Conservation (phyloP, 331 rosid genomes). For the Arachis monticola region DNA sequence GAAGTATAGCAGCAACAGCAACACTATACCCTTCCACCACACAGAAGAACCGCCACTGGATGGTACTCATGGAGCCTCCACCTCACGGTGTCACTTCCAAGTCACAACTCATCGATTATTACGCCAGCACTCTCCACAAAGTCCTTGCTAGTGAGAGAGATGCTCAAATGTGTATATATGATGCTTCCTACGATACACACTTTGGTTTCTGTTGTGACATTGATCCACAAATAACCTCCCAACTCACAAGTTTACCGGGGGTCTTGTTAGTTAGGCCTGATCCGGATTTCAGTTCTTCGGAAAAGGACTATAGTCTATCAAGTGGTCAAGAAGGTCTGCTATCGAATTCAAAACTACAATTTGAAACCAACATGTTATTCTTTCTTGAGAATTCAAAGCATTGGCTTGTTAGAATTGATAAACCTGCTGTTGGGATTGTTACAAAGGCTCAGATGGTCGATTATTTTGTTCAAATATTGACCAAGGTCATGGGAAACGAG, state of each 20-base stretch:
- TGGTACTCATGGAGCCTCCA: slow-evolving; percentile 72
- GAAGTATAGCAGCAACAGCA: slow-evolving; percentile 15
- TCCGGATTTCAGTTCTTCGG: slow-evolving; percentile 50
- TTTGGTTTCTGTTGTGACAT: slow-evolving; percentile 78
- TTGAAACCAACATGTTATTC: slow-evolving; percentile 59
- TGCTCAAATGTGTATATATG: slow-evolving; percentile 82
- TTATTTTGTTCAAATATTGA: slow-evolving; percentile 39
- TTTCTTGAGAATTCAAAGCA: slow-evolving; percentile 58
- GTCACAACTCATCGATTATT: slow-evolving; percentile 58
- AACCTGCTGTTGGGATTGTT: slow-evolving; percentile 79
- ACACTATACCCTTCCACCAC: slow-evolving; percentile 47
- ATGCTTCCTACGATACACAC: slow-evolving; percentile 68
- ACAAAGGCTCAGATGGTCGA: slow-evolving; percentile 94
- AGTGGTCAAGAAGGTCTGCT: slow-evolving; percentile 21
- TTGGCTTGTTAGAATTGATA: slow-evolving; percentile 84
- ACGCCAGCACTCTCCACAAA: slow-evolving; percentile 54
- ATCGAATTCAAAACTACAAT: slow-evolving; percentile 40
- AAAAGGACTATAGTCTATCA: slow-evolving; percentile 58
- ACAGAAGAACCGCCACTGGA: slow-evolving; percentile 66
- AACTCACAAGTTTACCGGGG: slow-evolving; percentile 59
- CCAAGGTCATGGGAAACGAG: too few relatives aligned
- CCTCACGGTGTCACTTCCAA: slow-evolving; percentile 57
- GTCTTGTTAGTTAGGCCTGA: slow-evolving; percentile 65
- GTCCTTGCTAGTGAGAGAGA: slow-evolving; percentile 75
- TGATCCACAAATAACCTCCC: slow-evolving; percentile 51